Base-by-base conservation (phyloP, 2,329 filamentous ascomycete genomes). In the Neoarthrinium moseri region DNA sequence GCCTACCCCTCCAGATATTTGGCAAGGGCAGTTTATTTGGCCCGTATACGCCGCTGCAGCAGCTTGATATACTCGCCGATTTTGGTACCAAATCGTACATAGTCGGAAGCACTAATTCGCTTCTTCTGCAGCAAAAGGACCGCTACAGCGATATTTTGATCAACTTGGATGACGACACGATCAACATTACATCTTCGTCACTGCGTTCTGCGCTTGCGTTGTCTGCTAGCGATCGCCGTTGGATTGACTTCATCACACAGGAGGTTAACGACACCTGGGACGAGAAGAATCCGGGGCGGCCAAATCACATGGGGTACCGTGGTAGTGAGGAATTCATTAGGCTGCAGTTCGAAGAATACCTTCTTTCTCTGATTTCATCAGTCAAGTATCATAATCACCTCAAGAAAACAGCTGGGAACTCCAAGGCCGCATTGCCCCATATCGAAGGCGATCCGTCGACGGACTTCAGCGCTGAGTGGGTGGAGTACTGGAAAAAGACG, bases 271-370 rank as follows among this genome's bases (percentile, higher is more conserved):
- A 97, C 53, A 96, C 94, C 0, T 99, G 94, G 94, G 94, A 99
- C 62, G 90, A 96, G 33, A 74, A 83, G 4, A 92, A 97, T 59
- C 94, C 94, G 0, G 82, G 83, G 51, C 80, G 89, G 38, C 94
- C 94, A n/a, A 96, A 91, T 59, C 95, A 90, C 2, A 86, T 96
- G 74, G 91, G 91, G 23, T 99, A 96, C 60, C 84, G 90, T 29
- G 94, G 94, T 23, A 96, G 91, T 51, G 94, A 99, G 69, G 94
- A 97, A 63, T 96, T 96, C 60, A 99, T 99, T 57, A 83, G 94
- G 23, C 81, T 96, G 32, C 92, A 97, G 60, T 99, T 99, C 52
- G 94, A 99, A 68, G 91, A 96, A 60, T 99, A 99, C 62, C 79
- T 99, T 5, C 78, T 97, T 20, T 89, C 91, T 0, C 78, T 99